These are phyloP conservation scores for Torrubiella hemipterigena DNA, from an alignment of 2,329 filamentous ascomycete species.

Conservation along the genomic window DNA sequence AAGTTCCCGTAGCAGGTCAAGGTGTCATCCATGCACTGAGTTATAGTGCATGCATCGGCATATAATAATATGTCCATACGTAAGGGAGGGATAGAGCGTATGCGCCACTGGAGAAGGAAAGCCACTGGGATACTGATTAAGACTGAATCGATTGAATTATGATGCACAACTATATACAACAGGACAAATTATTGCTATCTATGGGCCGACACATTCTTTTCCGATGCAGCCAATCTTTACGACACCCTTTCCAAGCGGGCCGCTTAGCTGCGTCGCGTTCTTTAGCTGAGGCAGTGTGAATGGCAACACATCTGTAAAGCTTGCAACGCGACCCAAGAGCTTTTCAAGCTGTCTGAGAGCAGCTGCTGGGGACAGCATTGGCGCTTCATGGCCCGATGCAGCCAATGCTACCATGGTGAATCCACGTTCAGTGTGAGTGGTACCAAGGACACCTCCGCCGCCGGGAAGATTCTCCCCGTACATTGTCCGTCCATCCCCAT, in stretches of 20 bases:
- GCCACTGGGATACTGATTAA: too few relatives aligned
- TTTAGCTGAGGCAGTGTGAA: conserved; percentile 20
- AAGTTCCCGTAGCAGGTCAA: too few relatives aligned
- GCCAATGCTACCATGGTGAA: conserved; percentile 58
- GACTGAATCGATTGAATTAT: too few relatives aligned
- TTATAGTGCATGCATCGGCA: too few relatives aligned
- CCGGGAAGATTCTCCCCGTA: conserved; percentile 34
- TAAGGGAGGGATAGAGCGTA: too few relatives aligned
- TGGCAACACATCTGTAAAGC: conserved; percentile 28
- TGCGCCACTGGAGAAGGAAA: too few relatives aligned
- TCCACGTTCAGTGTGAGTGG: conserved; percentile 60
- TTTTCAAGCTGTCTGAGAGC: conserved; percentile 65
- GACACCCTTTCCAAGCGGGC: conserved; percentile 12
- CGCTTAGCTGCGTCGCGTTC: conserved; percentile 9
- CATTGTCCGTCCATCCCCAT: conserved; percentile 24
- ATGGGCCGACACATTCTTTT: conserved; percentile 1
- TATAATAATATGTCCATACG: too few relatives aligned
- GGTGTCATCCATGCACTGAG: too few relatives aligned
- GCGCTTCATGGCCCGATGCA: conserved; percentile 54
- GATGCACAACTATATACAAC: too few relatives aligned
- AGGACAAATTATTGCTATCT: too few relatives aligned
- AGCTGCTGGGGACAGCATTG: conserved; percentile 57
- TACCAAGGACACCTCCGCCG: conserved; percentile 57
- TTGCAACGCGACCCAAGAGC: conserved; percentile 56
- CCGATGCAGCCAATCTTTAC: conserved; percentile 21